A percentile compares a stretch with the other conserved stretches of the same genome.
Evolutionary conservation across 306 rosid species (phyloP).

Genomic region (Rosa rugosa): DNA sequence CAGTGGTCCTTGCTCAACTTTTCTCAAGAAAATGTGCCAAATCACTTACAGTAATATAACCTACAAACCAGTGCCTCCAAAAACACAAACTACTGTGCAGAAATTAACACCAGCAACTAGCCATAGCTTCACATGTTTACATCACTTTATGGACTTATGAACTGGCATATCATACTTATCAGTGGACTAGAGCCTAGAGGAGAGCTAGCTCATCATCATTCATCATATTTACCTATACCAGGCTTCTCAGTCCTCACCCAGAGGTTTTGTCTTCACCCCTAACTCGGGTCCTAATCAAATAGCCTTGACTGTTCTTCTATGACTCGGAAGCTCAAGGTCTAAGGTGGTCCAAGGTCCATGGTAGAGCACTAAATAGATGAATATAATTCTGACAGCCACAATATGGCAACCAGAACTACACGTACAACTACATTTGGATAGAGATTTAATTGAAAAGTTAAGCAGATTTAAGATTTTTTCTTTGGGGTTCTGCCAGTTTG

Average conservation of each 20-base stretch:
- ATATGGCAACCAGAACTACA: neutral
- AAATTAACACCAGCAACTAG: neutral
- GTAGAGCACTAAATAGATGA: neutral
- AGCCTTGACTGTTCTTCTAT: conserved; percentile 4
- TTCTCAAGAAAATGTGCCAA: conserved; percentile 28
- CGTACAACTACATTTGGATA: neutral
- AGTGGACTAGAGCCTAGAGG: neutral
- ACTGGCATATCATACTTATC: neutral
- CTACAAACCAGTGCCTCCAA: conserved; percentile 7
- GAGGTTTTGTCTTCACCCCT: neutral
- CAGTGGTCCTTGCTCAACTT: conserved; percentile 46
- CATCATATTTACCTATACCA: neutral
- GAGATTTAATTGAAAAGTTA: neutral
- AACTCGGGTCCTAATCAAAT: conserved; percentile 12
- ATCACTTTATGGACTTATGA: conserved; percentile 13
- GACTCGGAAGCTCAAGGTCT: neutral
- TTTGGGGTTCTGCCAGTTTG: too few relatives aligned
- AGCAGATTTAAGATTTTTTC: too few relatives aligned
- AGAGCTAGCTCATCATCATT: neutral
- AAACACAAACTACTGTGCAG: neutral
- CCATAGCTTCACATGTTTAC: conserved; percentile 10
- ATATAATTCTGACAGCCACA: neutral
- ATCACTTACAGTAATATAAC: neutral
- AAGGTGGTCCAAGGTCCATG: conserved; percentile 13
- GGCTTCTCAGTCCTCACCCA: conserved; percentile 13